Conservation (phyloP, 768 basidiomycete species). For the Kwoniella dendrophila region DNA sequence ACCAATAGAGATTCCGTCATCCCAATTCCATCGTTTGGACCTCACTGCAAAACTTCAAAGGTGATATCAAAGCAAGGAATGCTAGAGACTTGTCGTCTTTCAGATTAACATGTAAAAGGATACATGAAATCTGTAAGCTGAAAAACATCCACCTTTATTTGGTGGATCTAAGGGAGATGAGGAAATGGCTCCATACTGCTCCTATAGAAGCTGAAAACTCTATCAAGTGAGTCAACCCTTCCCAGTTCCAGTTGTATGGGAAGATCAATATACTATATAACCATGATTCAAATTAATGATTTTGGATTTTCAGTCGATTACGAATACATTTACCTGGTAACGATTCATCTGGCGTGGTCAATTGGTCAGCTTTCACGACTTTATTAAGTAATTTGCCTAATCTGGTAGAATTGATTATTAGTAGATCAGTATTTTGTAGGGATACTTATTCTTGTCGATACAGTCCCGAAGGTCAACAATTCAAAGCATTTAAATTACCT, state of each 20-base stretch:
- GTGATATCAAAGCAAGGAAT: neutral
- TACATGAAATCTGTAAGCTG: neutral
- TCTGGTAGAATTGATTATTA: neutral
- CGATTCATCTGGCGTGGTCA: neutral
- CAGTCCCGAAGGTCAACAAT: neutral
- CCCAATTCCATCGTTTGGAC: neutral
- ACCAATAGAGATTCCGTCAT: neutral
- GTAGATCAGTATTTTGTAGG: neutral
- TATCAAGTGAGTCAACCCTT: too few relatives aligned
- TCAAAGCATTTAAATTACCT: neutral
- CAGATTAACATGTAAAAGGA: neutral
- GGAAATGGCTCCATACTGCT: neutral
- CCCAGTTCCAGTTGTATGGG: too few relatives aligned
- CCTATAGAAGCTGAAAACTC: neutral
- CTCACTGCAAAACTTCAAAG: conserved; percentile 4
- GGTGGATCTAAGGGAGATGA: too few relatives aligned
- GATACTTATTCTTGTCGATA: neutral
- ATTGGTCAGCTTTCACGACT: neutral
- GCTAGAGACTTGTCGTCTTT: neutral
- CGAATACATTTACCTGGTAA: neutral
- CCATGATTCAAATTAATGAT: too few relatives aligned
- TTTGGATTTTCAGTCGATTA: neutral
- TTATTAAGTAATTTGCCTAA: neutral
- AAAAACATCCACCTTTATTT: neutral
- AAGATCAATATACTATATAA: too few relatives aligned